A percentile compares a stretch with the other conserved stretches of the same genome.
Conservation (phyloP, 306 rosid species). For the Quercus engelmannii region DNA sequence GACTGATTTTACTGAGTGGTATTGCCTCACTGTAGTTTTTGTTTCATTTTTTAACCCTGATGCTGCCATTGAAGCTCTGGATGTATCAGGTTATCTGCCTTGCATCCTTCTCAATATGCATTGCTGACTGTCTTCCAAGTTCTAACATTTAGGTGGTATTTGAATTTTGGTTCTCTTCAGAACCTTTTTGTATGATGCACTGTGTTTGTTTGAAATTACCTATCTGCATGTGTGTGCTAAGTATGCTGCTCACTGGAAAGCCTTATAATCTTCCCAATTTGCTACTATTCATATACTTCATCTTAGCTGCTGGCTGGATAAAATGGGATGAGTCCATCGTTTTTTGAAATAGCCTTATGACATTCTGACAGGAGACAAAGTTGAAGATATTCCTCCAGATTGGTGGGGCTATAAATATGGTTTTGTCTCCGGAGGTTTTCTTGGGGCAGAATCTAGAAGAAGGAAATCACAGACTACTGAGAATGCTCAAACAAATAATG, state of each 20-base stretch:
- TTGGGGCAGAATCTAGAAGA: slow-evolving; percentile 74
- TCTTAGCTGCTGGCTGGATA: background rate
- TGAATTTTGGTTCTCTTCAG: background rate
- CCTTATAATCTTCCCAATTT: background rate
- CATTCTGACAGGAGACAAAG: slow-evolving; percentile 40
- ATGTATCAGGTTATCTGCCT: background rate
- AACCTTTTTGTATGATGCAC: background rate
- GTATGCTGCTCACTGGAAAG: background rate
- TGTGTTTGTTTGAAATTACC: background rate
- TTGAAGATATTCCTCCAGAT: slow-evolving; percentile 42
- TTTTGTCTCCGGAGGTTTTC: slow-evolving; percentile 80
- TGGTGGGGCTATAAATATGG: slow-evolving; percentile 96
- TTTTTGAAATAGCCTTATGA: slow-evolving; percentile 24
- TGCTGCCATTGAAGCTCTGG: background rate
- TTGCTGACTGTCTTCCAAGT: background rate
- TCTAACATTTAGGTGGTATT: background rate
- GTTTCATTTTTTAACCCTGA: background rate
- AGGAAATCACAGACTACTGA: slow-evolving; percentile 29
- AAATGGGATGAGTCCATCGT: background rate
- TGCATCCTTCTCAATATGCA: background rate
- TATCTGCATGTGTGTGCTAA: background rate
- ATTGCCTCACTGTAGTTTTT: background rate
- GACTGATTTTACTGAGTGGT: background rate
- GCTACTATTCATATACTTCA: background rate
- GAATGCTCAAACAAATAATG: slow-evolving; percentile 26